phyloP scores from a whole-genome alignment of 345 rosid species.

The Euphorbia tirucalli region DNA sequence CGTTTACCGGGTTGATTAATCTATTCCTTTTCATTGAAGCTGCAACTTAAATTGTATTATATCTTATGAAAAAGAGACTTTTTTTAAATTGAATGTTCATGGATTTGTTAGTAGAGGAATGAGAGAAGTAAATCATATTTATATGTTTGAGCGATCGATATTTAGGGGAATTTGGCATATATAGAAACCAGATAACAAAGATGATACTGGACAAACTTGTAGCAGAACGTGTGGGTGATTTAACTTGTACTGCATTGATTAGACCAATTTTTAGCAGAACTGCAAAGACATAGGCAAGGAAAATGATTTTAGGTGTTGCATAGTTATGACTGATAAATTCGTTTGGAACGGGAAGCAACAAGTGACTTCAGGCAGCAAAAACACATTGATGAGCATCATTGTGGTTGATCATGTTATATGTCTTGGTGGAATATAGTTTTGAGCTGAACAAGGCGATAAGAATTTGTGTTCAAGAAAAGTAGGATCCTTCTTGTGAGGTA shows the following conservation, averaged over 20 bases:
- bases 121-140: neutral
- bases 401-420: neutral
- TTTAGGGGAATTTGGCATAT: neutral
- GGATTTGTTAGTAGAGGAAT: neutral
- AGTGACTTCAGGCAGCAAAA: neutral
- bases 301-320: neutral
- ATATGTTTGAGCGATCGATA: neutral
- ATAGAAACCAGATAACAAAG: neutral
- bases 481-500: neutral
- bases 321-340: neutral
- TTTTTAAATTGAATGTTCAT: neutral
- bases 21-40: neutral
- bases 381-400: neutral
- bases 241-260: neutral
- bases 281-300: neutral
- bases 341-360: constrained; percentile 3
- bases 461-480: neutral
- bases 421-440: neutral
- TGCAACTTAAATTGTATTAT: neutral
- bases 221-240: neutral
- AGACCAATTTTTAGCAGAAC: neutral
- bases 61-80: neutral
- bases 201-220: neutral
- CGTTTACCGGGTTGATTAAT: neutral
- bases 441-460: constrained; percentile 4